These are phyloP conservation scores for Lepidium campestre DNA, from an alignment of 441 rosid genomes.

Conservation along the genomic window DNA sequence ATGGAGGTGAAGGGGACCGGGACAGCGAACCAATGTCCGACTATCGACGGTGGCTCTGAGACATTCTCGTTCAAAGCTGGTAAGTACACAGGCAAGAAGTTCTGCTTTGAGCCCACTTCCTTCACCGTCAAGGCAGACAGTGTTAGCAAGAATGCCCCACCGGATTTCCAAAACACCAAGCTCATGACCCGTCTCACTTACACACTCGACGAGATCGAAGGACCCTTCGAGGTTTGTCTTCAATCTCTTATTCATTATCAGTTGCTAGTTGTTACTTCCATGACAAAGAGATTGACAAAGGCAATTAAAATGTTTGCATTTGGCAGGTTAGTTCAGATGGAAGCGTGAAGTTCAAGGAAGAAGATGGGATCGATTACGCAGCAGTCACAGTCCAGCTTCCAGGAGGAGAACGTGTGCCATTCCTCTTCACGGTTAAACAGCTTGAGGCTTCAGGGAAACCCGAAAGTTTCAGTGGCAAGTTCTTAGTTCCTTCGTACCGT, in stretches of 20 bases:
- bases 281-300: neutral
- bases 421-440: constrained; percentile 84
- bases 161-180: constrained; percentile 86
- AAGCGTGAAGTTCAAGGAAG: constrained; percentile 66
- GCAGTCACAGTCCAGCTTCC: constrained; percentile 93
- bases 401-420: constrained; percentile 91
- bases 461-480: constrained; percentile 62
- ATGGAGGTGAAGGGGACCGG: constrained; percentile 87
- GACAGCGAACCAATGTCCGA: constrained; percentile 91
- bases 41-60: constrained; percentile 66
- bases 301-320: neutral
- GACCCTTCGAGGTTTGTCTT: constrained; percentile 59
- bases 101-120: constrained; percentile 87
- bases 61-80: constrained; percentile 74
- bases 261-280: neutral
- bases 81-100: constrained; percentile 74
- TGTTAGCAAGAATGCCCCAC: constrained; percentile 68
- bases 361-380: constrained; percentile 86
- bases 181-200: constrained; percentile 97
- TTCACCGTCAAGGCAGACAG: constrained; percentile 90
- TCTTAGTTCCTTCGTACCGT: constrained; percentile 82
- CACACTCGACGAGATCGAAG: constrained; percentile 94
- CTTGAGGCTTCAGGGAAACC: constrained; percentile 85
- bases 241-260: neutral
- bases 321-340: constrained; percentile 41